Percentiles rank a stretch among this genome's conserved stretches.
Conservation (phyloP, 179 eudicot genomes). For the Actinidia arguta region DNA sequence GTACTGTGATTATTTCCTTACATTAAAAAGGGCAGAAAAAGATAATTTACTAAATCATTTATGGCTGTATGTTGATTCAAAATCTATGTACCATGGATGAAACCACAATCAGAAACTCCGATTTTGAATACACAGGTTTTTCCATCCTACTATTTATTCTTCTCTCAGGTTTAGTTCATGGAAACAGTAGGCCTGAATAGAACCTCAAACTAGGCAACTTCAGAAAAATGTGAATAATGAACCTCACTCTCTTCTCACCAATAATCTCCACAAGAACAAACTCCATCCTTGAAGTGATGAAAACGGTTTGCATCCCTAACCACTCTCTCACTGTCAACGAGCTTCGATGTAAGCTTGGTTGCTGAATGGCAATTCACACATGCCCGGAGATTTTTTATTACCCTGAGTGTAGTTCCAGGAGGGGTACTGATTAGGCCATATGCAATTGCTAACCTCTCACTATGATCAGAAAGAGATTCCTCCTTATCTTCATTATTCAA, state of each 20-base stretch:
- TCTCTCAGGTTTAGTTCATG: background rate
- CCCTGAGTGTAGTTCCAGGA: constrained; percentile 46
- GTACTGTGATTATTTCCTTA: background rate
- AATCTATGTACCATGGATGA: background rate
- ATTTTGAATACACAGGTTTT: background rate
- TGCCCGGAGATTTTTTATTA: constrained; percentile 58
- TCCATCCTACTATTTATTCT: no score
- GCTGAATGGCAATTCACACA: constrained; percentile 62
- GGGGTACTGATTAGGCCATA: constrained; percentile 60
- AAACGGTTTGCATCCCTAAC: constrained; percentile 52
- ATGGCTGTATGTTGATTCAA: background rate
- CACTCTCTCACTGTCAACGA: constrained; percentile 32
- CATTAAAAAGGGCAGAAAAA: background rate
- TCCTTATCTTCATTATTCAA: constrained; percentile 53
- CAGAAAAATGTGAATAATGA: no score
- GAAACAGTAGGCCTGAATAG: no score
- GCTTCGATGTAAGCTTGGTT: constrained; percentile 50
- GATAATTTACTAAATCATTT: constrained; percentile 9
- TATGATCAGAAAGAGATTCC: constrained; percentile 51
- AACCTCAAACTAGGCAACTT: no score
- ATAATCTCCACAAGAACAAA: constrained; percentile 59
- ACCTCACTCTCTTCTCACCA: constrained; percentile 35
- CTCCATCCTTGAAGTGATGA: constrained; percentile 55
- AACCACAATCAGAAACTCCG: background rate
- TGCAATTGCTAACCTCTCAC: constrained; percentile 64